Percentiles rank a stretch among this genome's conserved stretches.
Evolutionary conservation across 1,139 yeast genomes (phyloP).

Genomic region (Kodamaea sp.): DNA sequence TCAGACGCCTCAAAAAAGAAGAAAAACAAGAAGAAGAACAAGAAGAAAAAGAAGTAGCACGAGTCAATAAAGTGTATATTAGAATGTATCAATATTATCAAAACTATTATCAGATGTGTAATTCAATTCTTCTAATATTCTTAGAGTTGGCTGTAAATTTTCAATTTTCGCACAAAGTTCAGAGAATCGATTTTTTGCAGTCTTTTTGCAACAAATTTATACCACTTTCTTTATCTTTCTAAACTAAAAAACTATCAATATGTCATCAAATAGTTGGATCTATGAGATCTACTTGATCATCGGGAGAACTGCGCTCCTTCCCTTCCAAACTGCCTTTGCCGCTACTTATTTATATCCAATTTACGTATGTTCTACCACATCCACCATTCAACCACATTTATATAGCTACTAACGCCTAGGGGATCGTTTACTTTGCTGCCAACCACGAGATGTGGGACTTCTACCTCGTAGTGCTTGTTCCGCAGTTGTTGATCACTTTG

Average conservation of each 20-base stretch:
- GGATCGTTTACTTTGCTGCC: conserved; percentile 43
- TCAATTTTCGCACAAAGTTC: too few species aligned
- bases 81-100: too few species aligned
- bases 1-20: conserved; percentile 17
- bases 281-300: background rate
- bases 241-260: too few species aligned
- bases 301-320: conserved; percentile 9
- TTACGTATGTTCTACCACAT: conserved; percentile 19
- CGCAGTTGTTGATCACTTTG: conserved; percentile 44
- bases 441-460: conserved; percentile 56
- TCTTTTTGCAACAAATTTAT: too few species aligned
- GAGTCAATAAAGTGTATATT: too few species aligned
- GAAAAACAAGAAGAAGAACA: conserved; percentile 28
- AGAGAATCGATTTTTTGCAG: too few species aligned
- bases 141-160: too few species aligned
- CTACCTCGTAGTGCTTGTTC: conserved; percentile 47
- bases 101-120: too few species aligned
- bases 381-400: too few species aligned
- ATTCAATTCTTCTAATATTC: too few species aligned
- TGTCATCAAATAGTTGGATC: too few species aligned
- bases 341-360: conserved; percentile 30
- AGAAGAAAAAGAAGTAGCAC: conserved; percentile 17
- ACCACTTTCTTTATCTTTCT: too few species aligned
- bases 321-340: conserved; percentile 19
- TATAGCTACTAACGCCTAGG: conserved; percentile 23